Conservation (phyloP, 1,284 basidiomycete species). For the Wolfiporia cocos region DNA sequence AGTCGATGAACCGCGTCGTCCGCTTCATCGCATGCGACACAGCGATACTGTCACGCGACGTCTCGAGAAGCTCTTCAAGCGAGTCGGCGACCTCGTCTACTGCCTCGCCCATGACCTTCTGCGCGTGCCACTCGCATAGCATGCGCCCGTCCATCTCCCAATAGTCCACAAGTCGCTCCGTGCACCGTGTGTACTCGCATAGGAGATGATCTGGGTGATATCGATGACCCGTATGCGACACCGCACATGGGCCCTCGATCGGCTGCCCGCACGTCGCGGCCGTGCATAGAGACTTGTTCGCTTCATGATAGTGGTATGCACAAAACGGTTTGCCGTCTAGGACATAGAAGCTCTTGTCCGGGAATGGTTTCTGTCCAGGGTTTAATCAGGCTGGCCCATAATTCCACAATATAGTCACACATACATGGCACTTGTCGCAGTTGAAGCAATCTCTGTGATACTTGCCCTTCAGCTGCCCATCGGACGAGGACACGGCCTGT, state of each 20-base stretch:
- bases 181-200: constrained; percentile 58
- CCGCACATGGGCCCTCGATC: constrained; percentile 86
- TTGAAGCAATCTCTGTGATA: constrained; percentile 88
- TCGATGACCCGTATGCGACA: constrained; percentile 68
- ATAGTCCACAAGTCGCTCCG: constrained; percentile 65
- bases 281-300: constrained; percentile 81
- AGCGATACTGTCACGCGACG: constrained; percentile 45
- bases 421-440: constrained; percentile 73
- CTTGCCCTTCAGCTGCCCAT: constrained; percentile 89
- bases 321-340: constrained; percentile 83
- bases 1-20: constrained; percentile 55
- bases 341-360: constrained; percentile 85
- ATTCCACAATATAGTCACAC: constrained; percentile 17
- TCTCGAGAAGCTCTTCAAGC: constrained; percentile 25
- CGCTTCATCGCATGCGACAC: constrained; percentile 52
- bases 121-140: constrained; percentile 75
- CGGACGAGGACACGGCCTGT: constrained; percentile 83
- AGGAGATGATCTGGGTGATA: constrained; percentile 84
- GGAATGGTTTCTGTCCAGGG: constrained; percentile 68
- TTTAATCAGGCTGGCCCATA: constrained; percentile 4
- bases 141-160: constrained; percentile 81
- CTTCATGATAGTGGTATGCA: constrained; percentile 86
- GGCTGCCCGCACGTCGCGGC: constrained; percentile 75
- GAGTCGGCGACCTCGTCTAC: constrained; percentile 24
- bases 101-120: constrained; percentile 29